Evolutionary conservation across 768 basidiomycete genomes (phyloP).

Genomic region (Leccinellum albellum): DNA sequence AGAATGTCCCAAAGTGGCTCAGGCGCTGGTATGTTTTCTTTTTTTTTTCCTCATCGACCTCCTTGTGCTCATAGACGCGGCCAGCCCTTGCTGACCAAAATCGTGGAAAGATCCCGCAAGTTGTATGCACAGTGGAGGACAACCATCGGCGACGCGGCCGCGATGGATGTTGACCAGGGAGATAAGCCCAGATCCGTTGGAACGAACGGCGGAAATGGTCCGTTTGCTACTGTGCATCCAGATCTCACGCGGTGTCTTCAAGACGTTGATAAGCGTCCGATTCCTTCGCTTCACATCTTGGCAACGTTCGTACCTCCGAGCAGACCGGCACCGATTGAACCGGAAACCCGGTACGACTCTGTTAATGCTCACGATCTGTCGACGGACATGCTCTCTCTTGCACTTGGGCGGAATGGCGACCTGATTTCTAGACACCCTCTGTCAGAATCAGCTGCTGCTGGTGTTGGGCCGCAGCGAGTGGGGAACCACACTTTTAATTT

Average conservation of each 20-base stretch:
- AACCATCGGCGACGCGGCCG: constrained; percentile 11
- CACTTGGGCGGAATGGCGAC: constrained; percentile 29
- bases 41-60: background rate
- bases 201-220: constrained; percentile 1
- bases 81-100: constrained; percentile 56
- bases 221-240: constrained; percentile 24
- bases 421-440: constrained; percentile 16
- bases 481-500: constrained; percentile 57
- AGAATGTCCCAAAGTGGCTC: constrained; percentile 57
- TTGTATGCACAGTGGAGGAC: constrained; percentile 40
- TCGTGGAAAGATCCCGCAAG: constrained; percentile 48
- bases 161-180: constrained; percentile 28
- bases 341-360: constrained; percentile 18
- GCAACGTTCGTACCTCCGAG: constrained; percentile 23
- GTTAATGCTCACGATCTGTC: constrained; percentile 27
- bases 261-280: constrained; percentile 20
- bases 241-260: constrained; percentile 24
- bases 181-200: background rate
- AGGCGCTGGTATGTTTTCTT: constrained; percentile 47
- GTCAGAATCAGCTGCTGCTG: constrained; percentile 18
- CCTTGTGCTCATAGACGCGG: constrained; percentile 7
- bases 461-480: constrained; percentile 37
- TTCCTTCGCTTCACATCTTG: constrained; percentile 19
- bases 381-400: constrained; percentile 31
- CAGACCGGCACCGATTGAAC: constrained; percentile 14